Evolutionary conservation across 768 basidiomycete species (phyloP), one percentile per base, ranked within the genome.

Genomic region (Phallus indusiatus): DNA sequence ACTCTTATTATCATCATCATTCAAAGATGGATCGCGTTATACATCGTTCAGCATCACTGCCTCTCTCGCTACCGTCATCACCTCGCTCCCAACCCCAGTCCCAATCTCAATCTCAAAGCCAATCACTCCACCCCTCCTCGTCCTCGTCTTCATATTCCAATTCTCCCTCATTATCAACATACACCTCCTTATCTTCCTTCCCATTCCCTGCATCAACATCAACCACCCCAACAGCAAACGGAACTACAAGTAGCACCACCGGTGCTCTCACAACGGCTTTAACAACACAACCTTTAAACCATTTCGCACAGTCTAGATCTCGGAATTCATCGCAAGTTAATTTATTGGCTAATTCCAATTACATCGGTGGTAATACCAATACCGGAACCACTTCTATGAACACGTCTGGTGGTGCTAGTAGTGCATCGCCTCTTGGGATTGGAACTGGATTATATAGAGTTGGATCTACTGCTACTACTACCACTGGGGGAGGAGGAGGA

Each of bases 111-210:
- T 10, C 42, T 12, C 12, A 12, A 14, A 12, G 5, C 9, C 42
- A 42, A 42, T 42, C 42, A n/a, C n/a, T 42, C 2, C 12, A 14
- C 14, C n/a, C n/a, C 42, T 42, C 42, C 14, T 14, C 9, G n/a
- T 42, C 8, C 16, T 37, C 42, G 42, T 42, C 42, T 42, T 42
- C 42, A 28, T 28, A 28, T 24, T 81, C 85, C 0, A 79, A 90
- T 33, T 28, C 28, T 28, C 28, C 28, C 28, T 28, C 48, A 21
- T 42, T 59, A 20, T 51, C 57, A 48, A 24, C 34, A 14, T 36
- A 22, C 36, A 22, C 56, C 14, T 21, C 56, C 54, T 11, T n/a
- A 35, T 47, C 47, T 18, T 10, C 36, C 11, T 50, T 51, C 47
- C 18, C 47, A 18, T 6, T 35, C 47, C 47, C 53, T 35, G 42